Base-by-base conservation (phyloP, 176 grass and related monocot species). In the Oryza meyeriana region DNA sequence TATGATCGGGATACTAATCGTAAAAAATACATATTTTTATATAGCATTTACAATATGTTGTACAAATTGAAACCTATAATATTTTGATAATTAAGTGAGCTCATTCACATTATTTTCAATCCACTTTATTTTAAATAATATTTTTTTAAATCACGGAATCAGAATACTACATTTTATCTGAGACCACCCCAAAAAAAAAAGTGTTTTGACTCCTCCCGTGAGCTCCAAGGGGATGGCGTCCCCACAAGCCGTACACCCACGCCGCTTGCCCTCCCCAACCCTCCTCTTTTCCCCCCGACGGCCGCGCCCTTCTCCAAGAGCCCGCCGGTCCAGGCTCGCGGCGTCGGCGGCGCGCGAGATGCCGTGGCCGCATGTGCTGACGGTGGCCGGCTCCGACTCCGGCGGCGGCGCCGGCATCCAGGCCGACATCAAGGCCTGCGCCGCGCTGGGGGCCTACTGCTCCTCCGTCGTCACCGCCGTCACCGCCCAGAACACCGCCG, bases 401-500 rank as follows among this genome's bases (percentile, higher is more conserved):
- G 87, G 96, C 48, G 96, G 69, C 41, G 93, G 96, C 45, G 96
- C 96, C 36, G 96, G 92, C 16, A 77, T 95, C 76, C 91, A 99
- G 85, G 93, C 93, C 12, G 96, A 98, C 82, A 86, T 98, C 86
- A 98, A 98, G 86, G 86, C 91, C 39, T 95, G 90, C 80, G 90
- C 88, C 22, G 96, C 90, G 24, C 83, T 95, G 20, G 96, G 96
- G 14, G 93, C 88, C 10, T 98, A 95, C 76, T 98, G 96, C 84
- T 93, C 96, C 28, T 88, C 90, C 44, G 96, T 95, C 38, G 38
- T 98, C 82, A 95, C 96, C 22, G 96, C 92, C 48, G 87, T 98
- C 77, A 98, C 96, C 12, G 92, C 96, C 44, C 93, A 98, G 87
- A 98, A 98, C 79, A 98, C 96, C 10, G 85, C 89, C 63, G 96